Conservation (phyloP, 768 basidiomycete genomes). For the Lactarius akahatsu region DNA sequence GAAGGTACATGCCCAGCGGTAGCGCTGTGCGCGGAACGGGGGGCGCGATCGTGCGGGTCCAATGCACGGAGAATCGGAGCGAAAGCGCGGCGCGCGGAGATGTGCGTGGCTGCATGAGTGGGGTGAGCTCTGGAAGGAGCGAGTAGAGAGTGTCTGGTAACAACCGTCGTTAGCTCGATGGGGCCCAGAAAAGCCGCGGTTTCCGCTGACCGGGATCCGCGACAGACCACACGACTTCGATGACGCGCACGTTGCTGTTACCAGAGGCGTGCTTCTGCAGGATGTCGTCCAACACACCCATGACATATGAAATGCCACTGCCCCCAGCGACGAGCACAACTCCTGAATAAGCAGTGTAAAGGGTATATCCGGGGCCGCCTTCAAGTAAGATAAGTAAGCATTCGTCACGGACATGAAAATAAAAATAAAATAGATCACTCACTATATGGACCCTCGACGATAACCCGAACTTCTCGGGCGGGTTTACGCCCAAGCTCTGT, state of each 20-base stretch:
- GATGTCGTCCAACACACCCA: conserved; percentile 52
- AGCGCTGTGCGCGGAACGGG: conserved; percentile 28
- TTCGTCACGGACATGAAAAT: neutral
- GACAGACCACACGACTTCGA: conserved; percentile 57
- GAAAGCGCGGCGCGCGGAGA: conserved; percentile 33
- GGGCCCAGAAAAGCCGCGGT: neutral
- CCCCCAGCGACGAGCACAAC: conserved; percentile 60
- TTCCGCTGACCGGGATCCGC: conserved; percentile 41
- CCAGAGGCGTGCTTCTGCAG: conserved; percentile 40
- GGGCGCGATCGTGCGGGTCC: conserved; percentile 41
- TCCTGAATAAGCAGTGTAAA: conserved; percentile 51
- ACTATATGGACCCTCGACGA: conserved; percentile 59
- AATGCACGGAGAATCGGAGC: conserved; percentile 43
- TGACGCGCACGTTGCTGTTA: conserved; percentile 41
- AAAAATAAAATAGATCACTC: conserved; percentile 6
- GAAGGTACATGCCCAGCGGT: conserved; percentile 35
- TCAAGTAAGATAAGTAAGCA: conserved; percentile 24
- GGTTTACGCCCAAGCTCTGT: conserved; percentile 8
- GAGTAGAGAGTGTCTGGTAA: conserved; percentile 38
- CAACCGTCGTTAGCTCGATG: conserved; percentile 24
- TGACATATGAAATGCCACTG: conserved; percentile 58
- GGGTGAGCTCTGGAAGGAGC: conserved; percentile 40
- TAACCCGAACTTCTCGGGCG: conserved; percentile 36
- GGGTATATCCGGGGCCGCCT: conserved; percentile 47
- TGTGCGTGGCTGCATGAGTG: conserved; percentile 39